Evolutionary conservation across 2,329 filamentous ascomycete species (phyloP).

Genomic region (Penicillium olsonii): DNA sequence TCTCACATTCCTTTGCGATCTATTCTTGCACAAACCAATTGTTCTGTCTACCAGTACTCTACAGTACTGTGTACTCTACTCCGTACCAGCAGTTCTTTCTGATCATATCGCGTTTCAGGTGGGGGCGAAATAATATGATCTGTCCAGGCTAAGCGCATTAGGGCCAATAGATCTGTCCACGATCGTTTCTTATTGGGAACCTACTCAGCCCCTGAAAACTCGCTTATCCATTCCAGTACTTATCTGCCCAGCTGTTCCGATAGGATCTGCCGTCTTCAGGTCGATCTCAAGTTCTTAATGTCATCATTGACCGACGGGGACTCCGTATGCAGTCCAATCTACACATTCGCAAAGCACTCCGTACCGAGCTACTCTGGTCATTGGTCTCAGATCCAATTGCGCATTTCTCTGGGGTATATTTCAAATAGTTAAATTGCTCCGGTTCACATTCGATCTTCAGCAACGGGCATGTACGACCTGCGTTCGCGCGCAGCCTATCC

Average conservation of each 20-base stretch:
- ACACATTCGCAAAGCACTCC: background rate
- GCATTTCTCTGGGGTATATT: background rate
- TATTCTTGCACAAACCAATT: background rate
- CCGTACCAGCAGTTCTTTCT: no score
- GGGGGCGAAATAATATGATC: background rate
- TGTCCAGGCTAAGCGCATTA: background rate
- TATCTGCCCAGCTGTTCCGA: background rate
- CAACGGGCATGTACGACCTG: conserved; percentile 55
- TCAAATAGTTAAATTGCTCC: background rate
- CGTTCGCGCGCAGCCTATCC: conserved; percentile 49
- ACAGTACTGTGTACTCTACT: no score
- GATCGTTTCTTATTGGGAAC: background rate
- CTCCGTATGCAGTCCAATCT: background rate
- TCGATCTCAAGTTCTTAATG: background rate
- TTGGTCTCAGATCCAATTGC: background rate
- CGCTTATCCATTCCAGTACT: conserved; percentile 1
- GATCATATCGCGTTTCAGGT: background rate
- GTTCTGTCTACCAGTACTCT: no score
- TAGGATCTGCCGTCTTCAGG: background rate
- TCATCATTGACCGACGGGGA: background rate
- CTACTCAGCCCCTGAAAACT: background rate
- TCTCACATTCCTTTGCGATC: background rate
- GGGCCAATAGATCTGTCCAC: background rate
- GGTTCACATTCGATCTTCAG: conserved; percentile 22
- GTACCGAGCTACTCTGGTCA: background rate